Percentiles rank a stretch among this genome's conserved stretches.
phyloP scores from a whole-genome alignment of 2,329 filamentous ascomycete genomes.

The Diplodia intermedia region DNA sequence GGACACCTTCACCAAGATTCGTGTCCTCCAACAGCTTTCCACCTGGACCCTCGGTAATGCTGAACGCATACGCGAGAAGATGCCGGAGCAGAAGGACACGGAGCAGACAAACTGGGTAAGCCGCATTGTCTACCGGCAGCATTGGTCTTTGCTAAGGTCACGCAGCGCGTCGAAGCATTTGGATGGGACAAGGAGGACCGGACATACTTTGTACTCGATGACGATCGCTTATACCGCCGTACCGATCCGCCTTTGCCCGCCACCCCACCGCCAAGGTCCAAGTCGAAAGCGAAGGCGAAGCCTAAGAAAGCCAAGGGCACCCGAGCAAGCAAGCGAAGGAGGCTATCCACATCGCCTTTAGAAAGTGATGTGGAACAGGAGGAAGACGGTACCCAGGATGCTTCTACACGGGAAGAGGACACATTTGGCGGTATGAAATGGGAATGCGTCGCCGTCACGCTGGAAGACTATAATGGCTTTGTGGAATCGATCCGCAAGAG shows the following conservation, averaged over 20 bases:
- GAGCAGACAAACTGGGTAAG: slow-evolving; percentile 86
- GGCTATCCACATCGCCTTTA: slow-evolving; percentile 57
- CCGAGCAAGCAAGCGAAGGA: slow-evolving; percentile 76
- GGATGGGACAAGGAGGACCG: slow-evolving; percentile 90
- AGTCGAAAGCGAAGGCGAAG: slow-evolving; percentile 67
- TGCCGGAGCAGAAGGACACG: slow-evolving; percentile 79
- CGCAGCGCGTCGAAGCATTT: slow-evolving; percentile 73
- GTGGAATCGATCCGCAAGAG: slow-evolving; percentile 75
- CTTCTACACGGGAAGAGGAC: slow-evolving; percentile 59
- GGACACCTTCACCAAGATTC: slow-evolving; percentile 81
- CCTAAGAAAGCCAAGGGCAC: slow-evolving; percentile 63
- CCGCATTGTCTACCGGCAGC: slow-evolving; percentile 31
- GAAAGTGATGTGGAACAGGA: slow-evolving; percentile 53
- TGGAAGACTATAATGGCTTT: slow-evolving; percentile 77
- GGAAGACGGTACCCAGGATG: slow-evolving; percentile 36
- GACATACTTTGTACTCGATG: slow-evolving; percentile 88
- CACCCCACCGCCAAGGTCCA: slow-evolving; percentile 63
- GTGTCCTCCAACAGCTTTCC: slow-evolving; percentile 85
- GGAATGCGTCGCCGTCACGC: slow-evolving; percentile 87
- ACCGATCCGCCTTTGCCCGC: slow-evolving; percentile 74
- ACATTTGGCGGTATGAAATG: slow-evolving; percentile 80
- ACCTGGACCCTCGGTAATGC: slow-evolving; percentile 88
- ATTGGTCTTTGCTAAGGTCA: slow-evolving; percentile 13
- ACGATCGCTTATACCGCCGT: slow-evolving; percentile 88
- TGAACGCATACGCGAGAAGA: slow-evolving; percentile 83